Evolutionary conservation across 2,329 filamentous ascomycete genomes (phyloP).

Genomic region (Colletotrichum sidae): DNA sequence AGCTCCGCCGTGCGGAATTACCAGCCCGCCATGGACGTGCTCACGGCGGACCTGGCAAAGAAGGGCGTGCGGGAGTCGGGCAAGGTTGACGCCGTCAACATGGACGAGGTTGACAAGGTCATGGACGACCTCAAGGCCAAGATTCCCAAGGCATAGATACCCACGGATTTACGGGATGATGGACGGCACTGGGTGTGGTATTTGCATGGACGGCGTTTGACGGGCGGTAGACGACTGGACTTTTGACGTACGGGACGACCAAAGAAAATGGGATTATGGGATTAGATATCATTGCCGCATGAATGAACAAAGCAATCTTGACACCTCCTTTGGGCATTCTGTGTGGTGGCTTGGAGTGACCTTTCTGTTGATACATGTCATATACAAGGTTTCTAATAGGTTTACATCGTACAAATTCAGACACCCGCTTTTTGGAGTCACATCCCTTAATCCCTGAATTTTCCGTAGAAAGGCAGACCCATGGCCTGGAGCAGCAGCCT

Average conservation of each 20-base stretch:
- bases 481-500: conserved; percentile 71
- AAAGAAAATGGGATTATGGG: conserved; percentile 15
- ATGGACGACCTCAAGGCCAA: conserved; percentile 72
- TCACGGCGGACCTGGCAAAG: conserved; percentile 71
- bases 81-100: conserved; percentile 83
- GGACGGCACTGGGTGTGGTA: conserved; percentile 26
- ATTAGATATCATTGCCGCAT: conserved; percentile 14
- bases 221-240: conserved; percentile 14
- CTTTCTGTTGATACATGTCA: conserved; percentile 36
- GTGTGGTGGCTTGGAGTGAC: conserved; percentile 11
- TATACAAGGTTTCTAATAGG: conserved; percentile 33
- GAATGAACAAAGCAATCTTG: conserved; percentile 1
- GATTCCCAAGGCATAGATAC: conserved; percentile 41
- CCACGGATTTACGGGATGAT: conserved; percentile 5
- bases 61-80: conserved; percentile 62
- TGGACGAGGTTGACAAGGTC: conserved; percentile 85
- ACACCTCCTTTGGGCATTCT: neutral
- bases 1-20: conserved; percentile 90
- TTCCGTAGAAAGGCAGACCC: conserved; percentile 80
- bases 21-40: conserved; percentile 81
- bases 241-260: conserved; percentile 25
- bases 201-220: conserved; percentile 54
- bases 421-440: neutral
- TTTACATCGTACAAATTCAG: conserved; percentile 34
- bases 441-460: conserved; percentile 59